Percentiles rank a stretch among this genome's conserved stretches.
phyloP scores from a whole-genome alignment of 768 basidiomycete species.

The Collybiopsis luxurians region DNA sequence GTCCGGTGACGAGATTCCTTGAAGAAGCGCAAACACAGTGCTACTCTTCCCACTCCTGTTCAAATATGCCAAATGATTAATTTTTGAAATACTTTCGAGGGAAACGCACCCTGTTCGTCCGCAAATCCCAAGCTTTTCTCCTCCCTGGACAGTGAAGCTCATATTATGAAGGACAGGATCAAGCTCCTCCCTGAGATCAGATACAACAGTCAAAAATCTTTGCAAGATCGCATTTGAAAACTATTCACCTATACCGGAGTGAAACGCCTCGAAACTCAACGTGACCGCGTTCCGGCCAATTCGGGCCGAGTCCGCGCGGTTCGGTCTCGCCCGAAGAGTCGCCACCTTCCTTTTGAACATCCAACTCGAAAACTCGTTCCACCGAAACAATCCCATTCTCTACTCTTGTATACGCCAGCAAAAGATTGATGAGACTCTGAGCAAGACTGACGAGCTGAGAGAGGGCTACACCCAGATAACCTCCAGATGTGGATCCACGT shows the following conservation, averaged over 20 bases:
- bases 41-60: conserved; percentile 11
- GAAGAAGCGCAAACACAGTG: conserved; percentile 8
- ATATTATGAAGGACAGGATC: conserved; percentile 7
- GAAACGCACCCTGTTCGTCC: neutral
- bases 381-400: conserved; percentile 7
- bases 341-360: neutral
- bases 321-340: neutral
- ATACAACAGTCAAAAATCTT: neutral
- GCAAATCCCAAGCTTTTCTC: conserved; percentile 13
- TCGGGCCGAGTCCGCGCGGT: neutral
- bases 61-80: no score
- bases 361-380: conserved; percentile 5
- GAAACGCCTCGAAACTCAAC: conserved; percentile 7
- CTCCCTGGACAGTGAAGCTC: conserved; percentile 9
- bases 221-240: neutral
- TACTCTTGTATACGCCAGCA: conserved; percentile 6
- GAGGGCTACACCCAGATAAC: conserved; percentile 7
- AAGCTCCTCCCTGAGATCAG: neutral
- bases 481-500: conserved; percentile 5
- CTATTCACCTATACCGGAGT: conserved; percentile 9
- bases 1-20: neutral
- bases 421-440: conserved; percentile 3
- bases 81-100: no score
- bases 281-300: conserved; percentile 5
- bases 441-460: conserved; percentile 4